A percentile compares a stretch with the other conserved stretches of the same genome.
Evolutionary conservation across 1,284 basidiomycete species (phyloP).

Genomic region (Ganoderma leucocontextum): DNA sequence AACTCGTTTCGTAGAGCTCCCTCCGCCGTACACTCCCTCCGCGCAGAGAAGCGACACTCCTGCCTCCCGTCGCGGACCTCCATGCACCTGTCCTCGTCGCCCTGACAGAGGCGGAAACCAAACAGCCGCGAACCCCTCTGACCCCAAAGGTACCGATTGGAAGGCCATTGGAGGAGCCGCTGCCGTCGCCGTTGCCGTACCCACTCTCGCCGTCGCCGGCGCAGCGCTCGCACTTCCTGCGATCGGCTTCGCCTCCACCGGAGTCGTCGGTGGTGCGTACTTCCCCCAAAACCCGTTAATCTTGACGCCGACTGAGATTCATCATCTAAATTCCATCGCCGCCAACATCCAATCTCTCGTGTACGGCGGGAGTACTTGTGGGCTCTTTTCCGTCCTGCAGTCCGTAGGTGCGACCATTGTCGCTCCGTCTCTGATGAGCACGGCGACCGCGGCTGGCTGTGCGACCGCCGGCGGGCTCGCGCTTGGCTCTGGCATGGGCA

Average conservation of each 20-base stretch:
- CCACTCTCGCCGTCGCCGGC: background rate
- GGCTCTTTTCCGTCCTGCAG: conserved; percentile 20
- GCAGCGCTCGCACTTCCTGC: conserved; percentile 12
- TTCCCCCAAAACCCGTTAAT: background rate
- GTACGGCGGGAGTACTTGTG: conserved; percentile 19
- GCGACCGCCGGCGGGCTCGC: background rate
- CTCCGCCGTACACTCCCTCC: background rate
- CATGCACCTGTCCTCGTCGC: background rate
- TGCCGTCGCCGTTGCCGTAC: conserved; percentile 4
- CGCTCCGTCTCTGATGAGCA: conserved; percentile 6
- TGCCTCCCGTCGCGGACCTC: background rate
- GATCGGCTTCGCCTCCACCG: conserved; percentile 12
- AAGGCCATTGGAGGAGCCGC: background rate
- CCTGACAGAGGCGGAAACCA: background rate
- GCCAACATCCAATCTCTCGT: conserved; percentile 14
- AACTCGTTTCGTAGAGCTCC: background rate
- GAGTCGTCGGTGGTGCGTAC: conserved; percentile 8
- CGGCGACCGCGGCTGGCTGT: background rate
- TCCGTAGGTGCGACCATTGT: conserved; percentile 19
- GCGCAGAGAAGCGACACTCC: background rate
- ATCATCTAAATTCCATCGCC: conserved; percentile 15
- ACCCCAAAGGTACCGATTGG: background rate
- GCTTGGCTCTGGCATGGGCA: no score
- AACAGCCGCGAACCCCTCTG: background rate
- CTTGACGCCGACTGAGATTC: background rate